These are phyloP conservation scores for Botrytis fragariae DNA, from an alignment of 2,329 filamentous ascomycete genomes.

Conservation along the genomic window DNA sequence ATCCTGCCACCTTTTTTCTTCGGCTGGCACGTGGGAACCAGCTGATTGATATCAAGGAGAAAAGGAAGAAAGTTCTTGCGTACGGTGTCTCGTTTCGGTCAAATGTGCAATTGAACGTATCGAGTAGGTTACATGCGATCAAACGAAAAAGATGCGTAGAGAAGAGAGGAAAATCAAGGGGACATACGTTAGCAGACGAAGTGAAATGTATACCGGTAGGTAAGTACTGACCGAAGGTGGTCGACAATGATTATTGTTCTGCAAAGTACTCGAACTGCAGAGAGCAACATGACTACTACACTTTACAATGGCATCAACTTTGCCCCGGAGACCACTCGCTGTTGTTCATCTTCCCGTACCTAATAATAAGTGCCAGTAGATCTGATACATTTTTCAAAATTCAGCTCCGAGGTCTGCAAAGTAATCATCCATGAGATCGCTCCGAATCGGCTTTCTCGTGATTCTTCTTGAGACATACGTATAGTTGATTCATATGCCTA, in stretches of 20 bases:
- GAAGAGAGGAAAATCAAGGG: background rate
- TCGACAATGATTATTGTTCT: background rate
- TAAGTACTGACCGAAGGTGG: background rate
- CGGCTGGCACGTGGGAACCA: background rate
- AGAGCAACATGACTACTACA: background rate
- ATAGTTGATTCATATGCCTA: too few species aligned
- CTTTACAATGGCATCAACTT: background rate
- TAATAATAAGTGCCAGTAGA: too few species aligned
- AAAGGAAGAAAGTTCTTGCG: slow-evolving; percentile 9
- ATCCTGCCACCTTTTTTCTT: background rate
- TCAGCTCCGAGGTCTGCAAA: background rate
- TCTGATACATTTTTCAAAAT: background rate
- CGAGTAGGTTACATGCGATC: background rate
- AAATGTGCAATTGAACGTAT: background rate
- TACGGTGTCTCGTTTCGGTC: background rate
- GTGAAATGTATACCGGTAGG: too few species aligned
- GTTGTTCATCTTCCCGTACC: background rate
- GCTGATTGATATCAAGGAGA: background rate
- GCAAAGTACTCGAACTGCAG: background rate
- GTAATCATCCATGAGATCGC: background rate
- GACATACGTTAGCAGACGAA: background rate
- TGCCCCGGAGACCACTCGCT: too few species aligned
- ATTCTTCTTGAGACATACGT: background rate
- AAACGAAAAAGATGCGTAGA: background rate
- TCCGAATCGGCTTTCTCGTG: background rate